Base-by-base conservation (phyloP, 2,329 filamentous ascomycete species). In the Endocalyx cinctus region DNA sequence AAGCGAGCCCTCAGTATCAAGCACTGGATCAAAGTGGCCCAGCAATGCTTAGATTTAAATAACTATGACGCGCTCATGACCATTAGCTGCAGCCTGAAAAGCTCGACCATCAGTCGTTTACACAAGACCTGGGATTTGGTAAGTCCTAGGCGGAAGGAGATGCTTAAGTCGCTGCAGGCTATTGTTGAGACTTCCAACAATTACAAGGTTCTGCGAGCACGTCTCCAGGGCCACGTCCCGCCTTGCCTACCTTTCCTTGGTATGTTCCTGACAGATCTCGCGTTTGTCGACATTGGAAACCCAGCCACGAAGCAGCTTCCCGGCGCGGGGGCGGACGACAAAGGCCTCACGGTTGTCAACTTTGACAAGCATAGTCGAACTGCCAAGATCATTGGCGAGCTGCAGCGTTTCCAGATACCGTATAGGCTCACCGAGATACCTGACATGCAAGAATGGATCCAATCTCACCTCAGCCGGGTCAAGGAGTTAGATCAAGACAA, bases 11-110 rank as follows among this genome's bases (percentile, higher is more conserved):
- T 76, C 2, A 78, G 88, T 33, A 92, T 98, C 65, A 97, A 98
- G 67, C 89, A 97, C 50, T 98, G 92, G 92, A 86, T 96, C 57
- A 98, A 97, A 69, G 81, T 97, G 47, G 87, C 87, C 1, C 75
- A 84, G 48, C 86, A 85, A 50, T 94, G 87, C 46, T 69, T 94
- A 5, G 86, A 92, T 52, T 73, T 97, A 17, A 84, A 92, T 65
- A 98, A 98, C 64, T 98, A 96, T 50, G 90, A 98, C 54, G 87
- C 87, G 0, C 67, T 98, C 10, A 96, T 97, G 88, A 88, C 92
- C 6, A 95, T 98, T 48, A 87, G 95, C 51, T 96, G 89, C 67
- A 89, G 86, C 8, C 65, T 98, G 30, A 94, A 94, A 61, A 89
- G 85, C 37, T 94, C 89, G 12, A 90, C 88, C 50, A 90, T 98